phyloP scores from a whole-genome alignment of 345 rosid species.

The Pistacia integerrima region DNA sequence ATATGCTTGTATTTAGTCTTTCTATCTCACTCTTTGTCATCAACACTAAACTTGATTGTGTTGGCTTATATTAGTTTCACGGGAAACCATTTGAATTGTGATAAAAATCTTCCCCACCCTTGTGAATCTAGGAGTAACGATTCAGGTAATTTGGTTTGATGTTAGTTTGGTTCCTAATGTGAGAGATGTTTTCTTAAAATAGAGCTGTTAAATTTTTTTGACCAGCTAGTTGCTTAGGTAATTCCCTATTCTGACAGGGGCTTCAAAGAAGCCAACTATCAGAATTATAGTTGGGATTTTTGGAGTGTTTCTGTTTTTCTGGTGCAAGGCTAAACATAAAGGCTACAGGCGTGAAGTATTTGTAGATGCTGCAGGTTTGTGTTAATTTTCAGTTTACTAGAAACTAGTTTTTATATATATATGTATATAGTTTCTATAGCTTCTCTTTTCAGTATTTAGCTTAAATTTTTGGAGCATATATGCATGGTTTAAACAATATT shows the following conservation, averaged over 20 bases:
- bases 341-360: conserved; percentile 74
- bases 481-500: background rate
- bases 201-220: background rate
- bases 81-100: conserved; percentile 72
- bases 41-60: conserved; percentile 8
- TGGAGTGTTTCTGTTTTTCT: conserved; percentile 53
- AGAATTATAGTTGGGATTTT: conserved; percentile 72
- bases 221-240: conserved; percentile 11
- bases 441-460: background rate
- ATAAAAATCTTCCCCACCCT: conserved; percentile 32
- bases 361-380: conserved; percentile 92
- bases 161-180: background rate
- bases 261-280: conserved; percentile 62
- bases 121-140: conserved; percentile 58
- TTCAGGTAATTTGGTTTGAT: conserved; percentile 52
- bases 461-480: background rate
- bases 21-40: background rate
- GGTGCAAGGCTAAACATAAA: conserved; percentile 63
- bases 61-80: conserved; percentile 64
- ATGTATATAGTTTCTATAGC: background rate
- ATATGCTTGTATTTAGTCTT: conserved; percentile 9
- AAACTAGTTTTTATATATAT: background rate
- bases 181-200: conserved; percentile 5
- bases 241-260: conserved; percentile 41
- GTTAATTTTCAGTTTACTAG: conserved; percentile 11